These are phyloP conservation scores for Aureobasidium leucospermi DNA, from an alignment of 2,329 filamentous ascomycete genomes.

Conservation along the genomic window DNA sequence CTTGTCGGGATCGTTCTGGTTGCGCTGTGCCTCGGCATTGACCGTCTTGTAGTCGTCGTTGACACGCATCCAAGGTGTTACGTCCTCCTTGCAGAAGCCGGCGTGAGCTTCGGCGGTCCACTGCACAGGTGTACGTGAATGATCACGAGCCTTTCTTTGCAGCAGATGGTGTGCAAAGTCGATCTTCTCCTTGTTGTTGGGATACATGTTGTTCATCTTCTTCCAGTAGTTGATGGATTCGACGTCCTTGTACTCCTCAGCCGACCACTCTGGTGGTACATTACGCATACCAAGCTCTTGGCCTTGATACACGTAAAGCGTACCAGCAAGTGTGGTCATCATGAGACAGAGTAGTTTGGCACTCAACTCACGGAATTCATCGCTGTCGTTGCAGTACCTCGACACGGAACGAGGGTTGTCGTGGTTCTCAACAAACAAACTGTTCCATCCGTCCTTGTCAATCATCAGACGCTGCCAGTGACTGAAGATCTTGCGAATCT, in stretches of 20 bases:
- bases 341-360: constrained; percentile 39
- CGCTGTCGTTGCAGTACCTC: constrained; percentile 42
- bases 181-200: constrained; percentile 30
- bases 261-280: constrained; percentile 35
- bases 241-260: constrained; percentile 44
- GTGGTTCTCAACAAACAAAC: constrained; percentile 43
- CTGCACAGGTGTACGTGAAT: constrained; percentile 61
- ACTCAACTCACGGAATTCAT: constrained; percentile 37
- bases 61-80: constrained; percentile 52
- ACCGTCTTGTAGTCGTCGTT: constrained; percentile 47
- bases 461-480: constrained; percentile 45
- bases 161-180: constrained; percentile 45
- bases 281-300: constrained; percentile 47
- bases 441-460: constrained; percentile 44
- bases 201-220: constrained; percentile 34
- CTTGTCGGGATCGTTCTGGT: constrained; percentile 20
- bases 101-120: constrained; percentile 52
- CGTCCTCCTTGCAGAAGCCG: constrained; percentile 50
- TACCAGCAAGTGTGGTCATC: constrained; percentile 36
- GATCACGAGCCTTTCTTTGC: constrained; percentile 51
- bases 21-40: constrained; percentile 50
- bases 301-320: constrained; percentile 45
- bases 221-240: constrained; percentile 53
- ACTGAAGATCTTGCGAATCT: constrained; percentile 34
- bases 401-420: constrained; percentile 42